These are phyloP conservation scores for Dioscorea cayenensis DNA, from an alignment of 116 monocot species.

Conservation along the genomic window DNA sequence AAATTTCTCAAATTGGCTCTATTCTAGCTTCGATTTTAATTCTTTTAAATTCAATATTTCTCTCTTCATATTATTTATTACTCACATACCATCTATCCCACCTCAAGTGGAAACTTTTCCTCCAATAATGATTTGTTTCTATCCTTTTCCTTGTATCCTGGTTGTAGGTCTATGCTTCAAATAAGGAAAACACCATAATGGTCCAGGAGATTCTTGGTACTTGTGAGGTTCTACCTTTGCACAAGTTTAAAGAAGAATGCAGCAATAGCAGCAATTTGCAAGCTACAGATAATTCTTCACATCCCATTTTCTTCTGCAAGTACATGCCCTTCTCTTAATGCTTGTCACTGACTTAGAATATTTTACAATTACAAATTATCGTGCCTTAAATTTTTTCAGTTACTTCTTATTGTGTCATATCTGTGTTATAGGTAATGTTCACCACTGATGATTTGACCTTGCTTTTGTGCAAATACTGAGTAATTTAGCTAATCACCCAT, in stretches of 20 bases:
- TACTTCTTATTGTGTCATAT: not conserved
- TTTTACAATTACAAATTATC: not conserved
- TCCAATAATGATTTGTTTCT: no score
- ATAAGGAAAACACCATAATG: not conserved
- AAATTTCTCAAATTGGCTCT: no score
- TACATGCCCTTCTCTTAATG: not conserved
- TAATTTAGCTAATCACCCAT: no score
- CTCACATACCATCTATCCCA: no score
- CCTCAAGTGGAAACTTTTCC: no score
- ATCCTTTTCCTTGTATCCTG: no score
- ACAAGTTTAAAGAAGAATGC: not conserved
- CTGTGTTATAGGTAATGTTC: not conserved
- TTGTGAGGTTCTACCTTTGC: not conserved
- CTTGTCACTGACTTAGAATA: not conserved
- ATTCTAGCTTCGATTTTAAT: no score
- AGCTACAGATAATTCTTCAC: not conserved
- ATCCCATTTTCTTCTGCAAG: not conserved
- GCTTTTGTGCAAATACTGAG: no score
- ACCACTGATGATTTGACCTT: not conserved
- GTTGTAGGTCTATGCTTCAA: conserved; percentile 4
- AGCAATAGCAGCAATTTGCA: not conserved
- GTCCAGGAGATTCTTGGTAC: not conserved
- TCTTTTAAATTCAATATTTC: no score
- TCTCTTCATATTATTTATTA: no score
- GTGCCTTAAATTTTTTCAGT: not conserved